Base-by-base conservation (phyloP, 2,329 filamentous ascomycete species). In the Hypoxylon sp. region DNA sequence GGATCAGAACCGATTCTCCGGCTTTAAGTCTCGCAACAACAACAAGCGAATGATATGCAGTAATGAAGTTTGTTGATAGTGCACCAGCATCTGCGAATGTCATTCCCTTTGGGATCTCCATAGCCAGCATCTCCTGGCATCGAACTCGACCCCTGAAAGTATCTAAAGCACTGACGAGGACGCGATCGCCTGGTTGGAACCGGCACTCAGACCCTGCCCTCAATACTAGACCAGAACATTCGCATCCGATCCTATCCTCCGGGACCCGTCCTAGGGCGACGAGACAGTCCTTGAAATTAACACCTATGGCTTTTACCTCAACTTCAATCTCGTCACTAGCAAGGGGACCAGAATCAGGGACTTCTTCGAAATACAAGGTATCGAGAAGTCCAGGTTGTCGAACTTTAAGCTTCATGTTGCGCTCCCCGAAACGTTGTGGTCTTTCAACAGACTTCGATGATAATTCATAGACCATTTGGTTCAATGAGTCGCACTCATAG, bases 201-300 rank as follows among this genome's bases (percentile, higher is more conserved):
- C 28, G 19, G 11, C 30, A 32, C 2, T 17, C 9, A 5, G 50
- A 25, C n/a, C 59, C 50, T 21, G 13, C 41, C 1, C 14, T 19
- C 19, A 32, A 2, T 5, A 61, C 50, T 30, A 60, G 7, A n/a
- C 61, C 61, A 5, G 38, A 30, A 14, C 55, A 60, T 43, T 64
- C 61, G 53, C 25, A 30, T 2, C 61, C 61, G n/a, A 64, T 19
- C 5, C 14, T 32, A 34, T 55, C 21, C 1, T 60, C 55, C 1
- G 30, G 11, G 10, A 64, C 11, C 2, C 34, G 55, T 3, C 61
- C 55, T 2, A 58, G 43, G 7, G 48, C 32, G 11, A 64, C 34
- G 21, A 64, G 46, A 32, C 46, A 45, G 41, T 59, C 55, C 28
- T 51, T 58, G 32, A 64, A 64, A 21, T 64, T 64, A 2, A 64